A percentile compares a stretch with the other conserved stretches of the same genome.
These are phyloP conservation scores for Hymenochaete sp. DNA, from an alignment of 1,284 basidiomycete species.

Conservation along the genomic window DNA sequence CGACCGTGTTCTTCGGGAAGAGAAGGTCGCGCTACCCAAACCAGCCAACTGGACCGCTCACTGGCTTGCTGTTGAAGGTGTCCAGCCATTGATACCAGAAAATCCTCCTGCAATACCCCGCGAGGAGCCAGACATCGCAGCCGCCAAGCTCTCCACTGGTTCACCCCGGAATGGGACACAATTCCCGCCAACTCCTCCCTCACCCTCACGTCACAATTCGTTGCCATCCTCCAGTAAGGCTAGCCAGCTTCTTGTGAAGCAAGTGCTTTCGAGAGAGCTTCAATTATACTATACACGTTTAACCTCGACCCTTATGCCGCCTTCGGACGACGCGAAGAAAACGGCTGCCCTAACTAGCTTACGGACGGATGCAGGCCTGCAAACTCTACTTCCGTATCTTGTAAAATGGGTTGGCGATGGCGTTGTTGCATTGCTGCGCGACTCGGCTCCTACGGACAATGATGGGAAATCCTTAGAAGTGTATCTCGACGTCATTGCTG, in stretches of 20 bases:
- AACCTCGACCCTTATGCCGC: constrained; percentile 75
- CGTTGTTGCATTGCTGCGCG: constrained; percentile 59
- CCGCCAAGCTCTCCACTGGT: constrained; percentile 21
- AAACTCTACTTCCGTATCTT: constrained; percentile 91
- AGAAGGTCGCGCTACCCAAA: constrained; percentile 70
- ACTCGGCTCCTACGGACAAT: constrained; percentile 48
- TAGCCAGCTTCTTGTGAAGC: constrained; percentile 72
- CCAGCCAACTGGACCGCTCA: constrained; percentile 83
- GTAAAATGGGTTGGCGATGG: constrained; percentile 93
- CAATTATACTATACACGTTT: constrained; percentile 94
- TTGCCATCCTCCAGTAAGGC: constrained; percentile 31
- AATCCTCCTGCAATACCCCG: constrained; percentile 80
- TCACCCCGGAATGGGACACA: constrained; percentile 25
- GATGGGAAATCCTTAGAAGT: constrained; percentile 67
- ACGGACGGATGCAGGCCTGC: constrained; percentile 84
- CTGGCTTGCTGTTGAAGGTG: constrained; percentile 97
- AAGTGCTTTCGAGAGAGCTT: constrained; percentile 88
- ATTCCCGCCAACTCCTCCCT: constrained; percentile 27
- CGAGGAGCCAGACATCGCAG: constrained; percentile 37
- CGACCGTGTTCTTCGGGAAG: constrained; percentile 77
- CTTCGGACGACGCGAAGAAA: constrained; percentile 54
- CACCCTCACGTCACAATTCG: constrained; percentile 25
- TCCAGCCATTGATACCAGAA: constrained; percentile 93
- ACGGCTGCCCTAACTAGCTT: constrained; percentile 87
- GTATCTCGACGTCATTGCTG: constrained; percentile 73